Evolutionary conservation across 208 protist genomes (phyloP), one percentile per base, ranked within the genome.

Genomic region (Acanthamoeba triangularis): DNA sequence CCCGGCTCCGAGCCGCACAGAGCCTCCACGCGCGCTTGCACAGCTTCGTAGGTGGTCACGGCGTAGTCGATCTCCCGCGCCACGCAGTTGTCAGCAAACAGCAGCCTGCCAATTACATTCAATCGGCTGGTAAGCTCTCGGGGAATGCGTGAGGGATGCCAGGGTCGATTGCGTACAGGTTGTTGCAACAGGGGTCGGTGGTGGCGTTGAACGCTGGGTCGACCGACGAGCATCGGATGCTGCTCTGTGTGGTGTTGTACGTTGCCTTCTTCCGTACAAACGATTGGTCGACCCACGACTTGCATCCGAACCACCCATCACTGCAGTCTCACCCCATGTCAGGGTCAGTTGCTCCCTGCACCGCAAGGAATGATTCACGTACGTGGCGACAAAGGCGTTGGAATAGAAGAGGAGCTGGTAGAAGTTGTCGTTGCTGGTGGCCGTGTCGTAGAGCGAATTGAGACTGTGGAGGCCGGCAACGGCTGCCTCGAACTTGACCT

Each of bases 281-380:
- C n/a, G 20, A 10, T 8, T 10, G 41, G 4, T 88, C 49, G 18
- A 63, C n/a, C 80, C 80, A 88, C 25, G 80, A 88, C 52, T 88
- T 20, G 80, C 80, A 88, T 11, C 80, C 80, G 80, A 88, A 56
- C 80, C 80, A 88, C 6, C 80, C 80, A 33, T 88, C 80, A 14
- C 80, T 88, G 80, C 33, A 0, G n/a, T 72, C 23, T 28, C 13
- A 52, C 37, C 16, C 69, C 7, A 7, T 20, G 61, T 25, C 61
- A 25, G 61, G 10, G 23, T 30, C 16, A 0, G 23, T 30, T n/a
- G 16, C n/a, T 23, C 16, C 20, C 54, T 6, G 16, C 3, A 6
- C 54, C 11, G 16, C 52, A 59, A 30, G 13, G 20, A 23, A n/a
- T 20, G 16, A 18, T 1, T 56, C 14, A 61, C 78, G n/a, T 87